Evolutionary conservation across 2,329 filamentous ascomycete genomes (phyloP).

Genomic region (Ophiostoma quercus): DNA sequence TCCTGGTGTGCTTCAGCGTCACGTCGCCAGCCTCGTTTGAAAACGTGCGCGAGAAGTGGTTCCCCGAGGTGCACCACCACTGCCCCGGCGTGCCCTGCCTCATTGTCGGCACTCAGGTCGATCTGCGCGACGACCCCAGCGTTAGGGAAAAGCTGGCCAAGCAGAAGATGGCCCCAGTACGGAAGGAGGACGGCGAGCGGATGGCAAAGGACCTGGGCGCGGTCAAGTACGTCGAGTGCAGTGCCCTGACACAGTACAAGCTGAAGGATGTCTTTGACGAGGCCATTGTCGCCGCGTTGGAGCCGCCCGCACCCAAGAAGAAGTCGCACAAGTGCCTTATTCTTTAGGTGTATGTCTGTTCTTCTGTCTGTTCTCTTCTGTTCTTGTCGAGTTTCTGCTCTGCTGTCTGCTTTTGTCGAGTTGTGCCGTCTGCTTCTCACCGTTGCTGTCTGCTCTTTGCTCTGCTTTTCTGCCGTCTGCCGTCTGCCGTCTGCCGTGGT

Average conservation of each 20-base stretch:
- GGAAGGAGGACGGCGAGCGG: constrained; percentile 85
- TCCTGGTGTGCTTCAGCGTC: constrained; percentile 97
- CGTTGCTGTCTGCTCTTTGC: too few species aligned
- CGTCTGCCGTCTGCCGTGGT: neutral
- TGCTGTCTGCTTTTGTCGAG: neutral
- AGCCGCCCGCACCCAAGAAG: constrained; percentile 80
- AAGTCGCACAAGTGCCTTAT: constrained; percentile 64
- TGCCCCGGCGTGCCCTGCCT: constrained; percentile 96
- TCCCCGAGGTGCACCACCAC: constrained; percentile 97
- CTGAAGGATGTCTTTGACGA: constrained; percentile 99
- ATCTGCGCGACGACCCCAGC: constrained; percentile 82
- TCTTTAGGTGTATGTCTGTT: constrained; percentile 46
- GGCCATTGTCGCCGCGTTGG: constrained; percentile 85
- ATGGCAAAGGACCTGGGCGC: constrained; percentile 98
- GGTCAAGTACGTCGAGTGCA: constrained; percentile 98
- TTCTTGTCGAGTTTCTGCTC: neutral
- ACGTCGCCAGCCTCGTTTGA: constrained; percentile 97
- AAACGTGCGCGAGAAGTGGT: constrained; percentile 99
- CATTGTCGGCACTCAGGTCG: constrained; percentile 95
- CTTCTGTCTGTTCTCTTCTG: neutral
- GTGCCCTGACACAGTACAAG: constrained; percentile 95
- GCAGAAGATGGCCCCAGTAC: constrained; percentile 92
- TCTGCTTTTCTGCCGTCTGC: too few species aligned
- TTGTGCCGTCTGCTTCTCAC: too few species aligned
- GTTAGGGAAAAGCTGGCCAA: constrained; percentile 88